Evolutionary conservation across 2,329 filamentous ascomycete genomes (phyloP), one percentile per base, ranked within the genome.

Genomic region (Paraphaeosphaeria minitans): DNA sequence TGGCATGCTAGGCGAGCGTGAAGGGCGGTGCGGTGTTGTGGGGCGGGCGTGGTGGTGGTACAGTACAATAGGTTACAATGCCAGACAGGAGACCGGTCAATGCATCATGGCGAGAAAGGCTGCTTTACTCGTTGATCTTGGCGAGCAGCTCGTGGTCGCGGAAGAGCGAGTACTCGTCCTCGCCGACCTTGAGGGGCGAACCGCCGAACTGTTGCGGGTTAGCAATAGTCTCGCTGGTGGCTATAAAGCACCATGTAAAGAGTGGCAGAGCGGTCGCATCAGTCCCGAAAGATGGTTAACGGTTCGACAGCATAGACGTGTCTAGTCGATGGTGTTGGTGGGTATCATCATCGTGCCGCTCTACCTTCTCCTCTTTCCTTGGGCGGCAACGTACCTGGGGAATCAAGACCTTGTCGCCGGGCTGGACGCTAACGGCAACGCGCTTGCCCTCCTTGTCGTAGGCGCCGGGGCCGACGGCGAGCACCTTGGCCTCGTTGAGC

Each of bases 221-320:
- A 41, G 35, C 22, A 48, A 45, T 9, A 4, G 43, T 33, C 22
- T 10, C 14, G 41, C n/a, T 19, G 8, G 19, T 4, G 22, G 3
- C 5, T 27, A 3, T 16, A 8, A 4, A 10, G 7, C 22, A 8
- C 12, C 22, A 12, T 22, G 19, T 8, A 3, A 43, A 4, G 4
- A 12, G 8, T 16, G 21, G 37, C 14, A 69, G 64, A 68, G 64
- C 66, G 63, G 69, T 69, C 63, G 70, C 63, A 66, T 98, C 95
- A 97, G 93, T 92, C 93, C 94, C 93, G 93, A 97, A 97, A 97
- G 93, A 96, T 96, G 92, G 92, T 96, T 92, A 89, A 92, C 86
- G 85, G 86, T 86, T 91, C 92, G 93, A 97, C 94, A 96, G 85
- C 95, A 99, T 96, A 80, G 95, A 94, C 91, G 71, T 83, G 91